Evolutionary conservation across 805 yeast genomes (phyloP), one percentile per base, ranked within the genome.

Genomic region (Metschnikowia noctiluminum): DNA sequence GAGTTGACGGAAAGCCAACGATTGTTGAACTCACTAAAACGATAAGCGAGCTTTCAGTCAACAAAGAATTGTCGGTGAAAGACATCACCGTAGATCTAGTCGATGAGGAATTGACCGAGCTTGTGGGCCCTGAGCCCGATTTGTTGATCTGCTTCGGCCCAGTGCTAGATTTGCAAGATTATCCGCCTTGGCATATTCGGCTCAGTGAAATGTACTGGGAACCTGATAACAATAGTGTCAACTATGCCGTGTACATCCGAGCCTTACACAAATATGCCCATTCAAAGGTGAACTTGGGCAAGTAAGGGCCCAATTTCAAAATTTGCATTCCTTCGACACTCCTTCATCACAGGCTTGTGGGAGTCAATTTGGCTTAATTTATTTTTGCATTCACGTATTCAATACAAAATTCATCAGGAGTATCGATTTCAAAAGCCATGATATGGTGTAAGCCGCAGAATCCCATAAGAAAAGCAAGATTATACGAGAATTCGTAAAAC

Each of bases 101-200:
- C 35, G 92, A 91, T 64, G 80, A 80, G 51, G 90, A 87, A 61
- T 73, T 86, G 52, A 73, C 74, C 35, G 88, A 82, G 57, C 72
- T 89, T 45, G 94, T 90, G 13, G 94, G 96, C 1, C 77, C 76
- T n/a, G 99, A 94, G 64, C 98, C 99, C 0, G 99, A 94, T 63
- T 76, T 94, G 54, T 72, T 94, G 42, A 73, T 94, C 30, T 70
- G 87, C 45, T 94, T 92, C 64, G 89, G 89, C 16, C 96, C 97
- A n/a, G 74, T 77, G 11, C 73, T 94, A 54, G 96, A 90, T 63
- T 76, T 94, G 43, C 96, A 90, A 66, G 97, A 96, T 14, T 94
- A 84, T 65, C 98, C 98, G 16, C 99, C 99, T 28, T 94, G 99
- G 99, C 98, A 92, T 62, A 81, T 89, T 34, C 79, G 99, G 53